phyloP scores from a whole-genome alignment of 768 basidiomycete species.

The Russula virescens region DNA sequence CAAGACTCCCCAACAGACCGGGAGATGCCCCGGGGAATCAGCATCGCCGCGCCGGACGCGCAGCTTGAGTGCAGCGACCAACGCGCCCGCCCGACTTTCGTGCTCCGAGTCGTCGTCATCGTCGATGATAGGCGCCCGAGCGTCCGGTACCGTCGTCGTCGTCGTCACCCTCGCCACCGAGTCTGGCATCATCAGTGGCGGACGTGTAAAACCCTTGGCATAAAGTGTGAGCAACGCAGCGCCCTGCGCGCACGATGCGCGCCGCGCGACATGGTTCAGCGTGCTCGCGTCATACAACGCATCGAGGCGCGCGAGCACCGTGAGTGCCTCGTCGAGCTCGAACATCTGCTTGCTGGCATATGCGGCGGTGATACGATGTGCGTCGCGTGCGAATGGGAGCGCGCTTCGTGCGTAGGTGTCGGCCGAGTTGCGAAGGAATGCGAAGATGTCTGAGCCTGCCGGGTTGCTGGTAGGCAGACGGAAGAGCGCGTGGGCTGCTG shows the following conservation, averaged over 20 bases:
- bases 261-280: slow-evolving; percentile 80
- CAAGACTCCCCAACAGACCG: slow-evolving; percentile 86
- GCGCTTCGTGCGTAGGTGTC: slow-evolving; percentile 74
- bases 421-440: slow-evolving; percentile 67
- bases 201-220: slow-evolving; percentile 68
- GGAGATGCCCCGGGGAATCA: slow-evolving; percentile 68
- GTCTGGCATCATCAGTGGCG: slow-evolving; percentile 32
- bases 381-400: slow-evolving; percentile 72
- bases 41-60: slow-evolving; percentile 52
- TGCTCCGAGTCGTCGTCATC: slow-evolving; percentile 10
- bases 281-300: slow-evolving; percentile 78
- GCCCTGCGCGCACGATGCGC: slow-evolving; percentile 89
- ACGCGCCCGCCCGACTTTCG: slow-evolving; percentile 26
- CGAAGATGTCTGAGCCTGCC: slow-evolving; percentile 36
- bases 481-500: slow-evolving; percentile 77
- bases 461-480: slow-evolving; percentile 24
- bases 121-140: too few species aligned
- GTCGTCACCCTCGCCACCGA: too few species aligned
- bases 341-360: slow-evolving; percentile 7
- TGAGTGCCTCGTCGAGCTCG: slow-evolving; percentile 31
- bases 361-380: slow-evolving; percentile 42
- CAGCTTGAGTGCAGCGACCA: slow-evolving; percentile 68
- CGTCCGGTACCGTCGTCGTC: too few species aligned
- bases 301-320: slow-evolving; percentile 54
- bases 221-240: slow-evolving; percentile 88